Evolutionary conservation across 2,329 filamentous ascomycete species (phyloP).

Genomic region (Ophiosphaerella korrae): DNA sequence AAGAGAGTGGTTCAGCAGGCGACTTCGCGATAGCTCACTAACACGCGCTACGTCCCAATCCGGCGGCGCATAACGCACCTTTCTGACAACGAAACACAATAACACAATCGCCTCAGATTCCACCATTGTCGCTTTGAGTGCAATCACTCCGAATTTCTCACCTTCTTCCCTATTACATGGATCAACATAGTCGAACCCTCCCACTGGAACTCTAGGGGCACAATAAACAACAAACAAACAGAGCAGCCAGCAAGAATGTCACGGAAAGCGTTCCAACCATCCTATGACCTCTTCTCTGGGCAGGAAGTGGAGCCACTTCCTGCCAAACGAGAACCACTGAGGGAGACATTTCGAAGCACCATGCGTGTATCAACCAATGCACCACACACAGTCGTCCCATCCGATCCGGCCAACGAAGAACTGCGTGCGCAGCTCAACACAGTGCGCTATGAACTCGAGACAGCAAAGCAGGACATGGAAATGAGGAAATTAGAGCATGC

Average conservation of each 20-base stretch:
- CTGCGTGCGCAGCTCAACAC: conserved; percentile 89
- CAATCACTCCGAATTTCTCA: no score
- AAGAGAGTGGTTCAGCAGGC: conserved; percentile 2
- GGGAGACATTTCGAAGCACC: conserved; percentile 48
- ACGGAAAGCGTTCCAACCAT: conserved; percentile 48
- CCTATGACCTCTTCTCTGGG: conserved; percentile 57
- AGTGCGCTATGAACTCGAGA: conserved; percentile 84
- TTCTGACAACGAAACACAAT: conserved; percentile 10
- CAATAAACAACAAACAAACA: conserved; percentile 23
- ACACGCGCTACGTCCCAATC: conserved; percentile 19
- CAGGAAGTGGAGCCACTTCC: conserved; percentile 42
- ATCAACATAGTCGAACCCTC: background rate
- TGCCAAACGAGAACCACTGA: conserved; percentile 42
- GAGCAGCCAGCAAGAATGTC: conserved; percentile 24
- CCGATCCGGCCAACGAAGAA: conserved; percentile 67
- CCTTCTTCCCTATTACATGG: background rate
- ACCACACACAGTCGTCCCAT: conserved; percentile 43
- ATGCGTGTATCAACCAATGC: conserved; percentile 51
- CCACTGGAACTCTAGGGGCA: background rate
- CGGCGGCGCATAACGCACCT: conserved; percentile 16
- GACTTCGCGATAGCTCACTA: conserved; percentile 11
- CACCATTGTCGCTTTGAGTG: background rate
- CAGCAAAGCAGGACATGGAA: conserved; percentile 85
- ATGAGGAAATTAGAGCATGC: conserved; percentile 78
- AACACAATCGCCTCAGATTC: background rate